Base-by-base conservation (phyloP, 2,329 filamentous ascomycete species). In the Podosphaera fusca region DNA sequence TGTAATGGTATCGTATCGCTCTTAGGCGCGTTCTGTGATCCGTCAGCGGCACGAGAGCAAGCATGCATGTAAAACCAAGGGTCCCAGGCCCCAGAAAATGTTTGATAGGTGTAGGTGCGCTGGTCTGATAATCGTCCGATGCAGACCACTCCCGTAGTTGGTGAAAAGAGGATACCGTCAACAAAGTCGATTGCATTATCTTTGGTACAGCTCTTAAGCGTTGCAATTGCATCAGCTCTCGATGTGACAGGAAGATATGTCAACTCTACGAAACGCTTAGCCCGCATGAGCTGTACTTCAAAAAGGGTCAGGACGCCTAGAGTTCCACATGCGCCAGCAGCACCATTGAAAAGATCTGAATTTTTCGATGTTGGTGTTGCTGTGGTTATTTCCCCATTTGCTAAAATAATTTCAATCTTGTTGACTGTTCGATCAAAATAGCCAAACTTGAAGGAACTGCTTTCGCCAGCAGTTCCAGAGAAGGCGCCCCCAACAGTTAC, bases 11-110 rank as follows among this genome's bases (percentile, higher is more conserved):
- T 70, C 1, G 65, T 63, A 60, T 75, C 73, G 7, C 57, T 52
- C 47, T 66, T 61, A 2, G 51, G 46, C 3, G 35, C 56, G 21
- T 21, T 21, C 21, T 21, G 21, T 21, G 21, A 21, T 4, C 46
- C 59, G 8, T 57, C 59, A 4, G 55, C 54, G 9, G 64, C 62
- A 4, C 61, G 60, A n/a, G 71, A 67, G 57, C 77, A 66, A 1
- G 75, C 79, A 59, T 83, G 79, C 2, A 84, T 69, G 59, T 82
- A 84, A 63, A 79, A 81, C 81, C 81, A 84, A 0, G 78, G 76
- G 62, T 84, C 80, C 14, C 65, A 66, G 0, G 75, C 67, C 12
- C 73, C 68, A 49, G 72, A 75, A 65, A 82, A 83, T 3, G 69
- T 58, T 21, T 61, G 60, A 3, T 59, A 57, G 3, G 54, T 59